These are phyloP conservation scores for Vitis hybrid DNA, from an alignment of 177 flowering plant species.

Conservation along the genomic window DNA sequence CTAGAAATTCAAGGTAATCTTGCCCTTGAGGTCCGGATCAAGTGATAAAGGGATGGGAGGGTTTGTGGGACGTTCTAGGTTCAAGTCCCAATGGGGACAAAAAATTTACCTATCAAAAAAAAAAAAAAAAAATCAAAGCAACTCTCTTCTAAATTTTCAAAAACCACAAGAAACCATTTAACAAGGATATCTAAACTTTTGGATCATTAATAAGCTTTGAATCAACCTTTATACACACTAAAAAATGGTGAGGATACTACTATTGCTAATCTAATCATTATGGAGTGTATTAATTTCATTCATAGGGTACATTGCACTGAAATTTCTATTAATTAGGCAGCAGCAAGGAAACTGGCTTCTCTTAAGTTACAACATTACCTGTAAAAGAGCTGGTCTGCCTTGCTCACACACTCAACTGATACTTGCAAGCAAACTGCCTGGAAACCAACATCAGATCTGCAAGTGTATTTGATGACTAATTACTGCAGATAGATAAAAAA, in stretches of 20 bases:
- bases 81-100: too few species aligned
- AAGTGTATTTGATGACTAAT: constrained; percentile 10
- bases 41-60: too few species aligned
- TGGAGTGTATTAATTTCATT: neutral
- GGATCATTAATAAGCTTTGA: too few species aligned
- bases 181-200: neutral
- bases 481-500: neutral
- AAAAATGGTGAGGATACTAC: too few species aligned
- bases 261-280: too few species aligned
- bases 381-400: constrained; percentile 90
- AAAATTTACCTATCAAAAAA: too few species aligned
- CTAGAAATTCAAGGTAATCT: too few species aligned
- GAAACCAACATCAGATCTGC: constrained; percentile 82
- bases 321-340: neutral
- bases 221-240: too few species aligned
- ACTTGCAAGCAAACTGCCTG: constrained; percentile 94
- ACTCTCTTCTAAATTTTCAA: too few species aligned
- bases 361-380: constrained; percentile 38
- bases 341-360: neutral
- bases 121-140: too few species aligned
- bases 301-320: neutral
- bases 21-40: too few species aligned
- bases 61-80: too few species aligned
- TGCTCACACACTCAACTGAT: constrained; percentile 91
- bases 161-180: neutral